Evolutionary conservation across 2,329 filamentous ascomycete species (phyloP).

Genomic region (Metarhizium rileyi): DNA sequence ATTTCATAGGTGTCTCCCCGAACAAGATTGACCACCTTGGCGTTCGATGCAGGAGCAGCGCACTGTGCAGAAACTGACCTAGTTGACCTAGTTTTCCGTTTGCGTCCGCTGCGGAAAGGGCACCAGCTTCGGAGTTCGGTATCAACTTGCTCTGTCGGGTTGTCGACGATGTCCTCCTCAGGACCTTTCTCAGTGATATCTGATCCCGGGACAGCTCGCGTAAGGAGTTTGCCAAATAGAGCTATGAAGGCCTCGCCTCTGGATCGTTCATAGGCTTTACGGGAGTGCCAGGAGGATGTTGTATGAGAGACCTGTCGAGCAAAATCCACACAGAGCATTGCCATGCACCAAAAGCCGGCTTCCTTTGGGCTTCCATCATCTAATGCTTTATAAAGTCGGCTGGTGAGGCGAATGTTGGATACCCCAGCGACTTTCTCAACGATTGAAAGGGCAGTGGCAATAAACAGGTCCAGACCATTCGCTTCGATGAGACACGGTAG

Average conservation of each 20-base stretch:
- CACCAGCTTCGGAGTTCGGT: slow-evolving; percentile 11
- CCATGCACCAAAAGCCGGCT: slow-evolving; percentile 25
- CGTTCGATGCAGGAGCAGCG: slow-evolving; percentile 62
- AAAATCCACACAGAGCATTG: slow-evolving; percentile 25
- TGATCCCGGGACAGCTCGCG: slow-evolving; percentile 27
- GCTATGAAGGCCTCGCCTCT: slow-evolving; percentile 54
- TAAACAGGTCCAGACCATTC: slow-evolving; percentile 69
- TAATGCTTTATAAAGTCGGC: slow-evolving; percentile 25
- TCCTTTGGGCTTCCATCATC: slow-evolving; percentile 19
- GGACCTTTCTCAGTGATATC: slow-evolving; percentile 27
- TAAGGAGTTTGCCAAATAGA: slow-evolving; percentile 28
- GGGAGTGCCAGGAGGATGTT: slow-evolving; percentile 62
- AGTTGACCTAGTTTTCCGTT: slow-evolving; percentile 3
- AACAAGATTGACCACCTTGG: slow-evolving; percentile 84
- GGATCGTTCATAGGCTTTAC: slow-evolving; percentile 74
- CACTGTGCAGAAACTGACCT: slow-evolving; percentile 14
- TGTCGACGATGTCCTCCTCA: slow-evolving; percentile 8
- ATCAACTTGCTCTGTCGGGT: not conserved
- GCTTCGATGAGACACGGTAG: slow-evolving; percentile 59
- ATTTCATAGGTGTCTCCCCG: slow-evolving; percentile 75
- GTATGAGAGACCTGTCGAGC: slow-evolving; percentile 26
- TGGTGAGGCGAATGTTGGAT: slow-evolving; percentile 27
- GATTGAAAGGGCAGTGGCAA: slow-evolving; percentile 55
- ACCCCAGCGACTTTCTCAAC: slow-evolving; percentile 33
- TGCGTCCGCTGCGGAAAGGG: slow-evolving; percentile 13